phyloP scores from a whole-genome alignment of 305 asterid species.

The Fraxinus baroniana region DNA sequence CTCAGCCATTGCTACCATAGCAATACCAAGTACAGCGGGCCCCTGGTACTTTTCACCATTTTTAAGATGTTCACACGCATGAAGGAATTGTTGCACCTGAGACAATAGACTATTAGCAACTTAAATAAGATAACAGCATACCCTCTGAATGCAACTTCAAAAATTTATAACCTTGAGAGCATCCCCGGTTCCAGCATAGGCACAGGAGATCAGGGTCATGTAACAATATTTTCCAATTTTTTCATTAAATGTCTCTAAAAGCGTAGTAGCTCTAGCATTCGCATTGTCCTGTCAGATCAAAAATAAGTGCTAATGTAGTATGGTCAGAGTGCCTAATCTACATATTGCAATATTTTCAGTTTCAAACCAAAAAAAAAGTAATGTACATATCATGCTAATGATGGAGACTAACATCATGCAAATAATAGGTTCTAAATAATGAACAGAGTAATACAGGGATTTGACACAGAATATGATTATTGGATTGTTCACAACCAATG shows the following conservation, averaged over 20 bases:
- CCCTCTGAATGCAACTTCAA: conserved; percentile 13
- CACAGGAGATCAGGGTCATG: conserved; percentile 91
- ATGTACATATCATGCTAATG: not conserved
- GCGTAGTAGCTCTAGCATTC: conserved; percentile 78
- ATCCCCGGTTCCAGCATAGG: conserved; percentile 98
- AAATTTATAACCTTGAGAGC: conserved; percentile 69
- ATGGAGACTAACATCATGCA: not conserved
- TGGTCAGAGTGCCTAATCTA: not conserved
- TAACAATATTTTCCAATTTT: conserved; percentile 85
- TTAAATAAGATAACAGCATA: not conserved
- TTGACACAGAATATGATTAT: not conserved
- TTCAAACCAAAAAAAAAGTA: not conserved
- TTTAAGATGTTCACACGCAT: conserved; percentile 83
- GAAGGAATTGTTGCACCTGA: conserved; percentile 93
- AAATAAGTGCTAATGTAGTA: conserved; percentile 9
- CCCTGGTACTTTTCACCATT: conserved; percentile 90
- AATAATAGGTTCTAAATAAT: not conserved
- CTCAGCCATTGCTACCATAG: conserved; percentile 99
- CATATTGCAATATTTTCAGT: conserved; percentile 12
- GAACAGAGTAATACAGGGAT: not conserved
- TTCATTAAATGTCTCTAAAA: conserved; percentile 73
- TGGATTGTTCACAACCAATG: not conserved
- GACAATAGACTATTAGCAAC: conserved; percentile 23
- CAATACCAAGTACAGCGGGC: conserved; percentile 96
- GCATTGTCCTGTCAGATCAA: conserved; percentile 65